Evolutionary conservation across 257 asterid genomes (phyloP).

Genomic region (Nicotiana undulata): DNA sequence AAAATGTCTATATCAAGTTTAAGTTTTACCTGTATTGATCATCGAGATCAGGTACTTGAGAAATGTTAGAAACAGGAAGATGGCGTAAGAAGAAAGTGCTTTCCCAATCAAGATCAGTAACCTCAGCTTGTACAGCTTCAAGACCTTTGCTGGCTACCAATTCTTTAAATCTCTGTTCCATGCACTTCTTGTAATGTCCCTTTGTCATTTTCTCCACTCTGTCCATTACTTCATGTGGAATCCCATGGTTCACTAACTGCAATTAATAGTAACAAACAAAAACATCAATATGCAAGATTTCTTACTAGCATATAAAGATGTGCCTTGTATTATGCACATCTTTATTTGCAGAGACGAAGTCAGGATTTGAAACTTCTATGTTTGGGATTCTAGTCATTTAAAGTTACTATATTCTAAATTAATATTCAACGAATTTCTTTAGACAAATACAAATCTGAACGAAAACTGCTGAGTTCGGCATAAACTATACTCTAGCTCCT

Average conservation of each 20-base stretch:
- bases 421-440: too few species aligned
- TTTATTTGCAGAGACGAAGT: too few species aligned
- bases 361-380: too few species aligned
- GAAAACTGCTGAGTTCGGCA: too few species aligned
- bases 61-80: conserved; percentile 11
- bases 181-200: conserved; percentile 47
- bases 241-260: conserved; percentile 61
- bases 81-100: conserved; percentile 13
- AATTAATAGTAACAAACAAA: background rate
- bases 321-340: too few species aligned
- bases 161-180: conserved; percentile 45
- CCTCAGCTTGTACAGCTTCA: conserved; percentile 21
- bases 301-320: too few species aligned
- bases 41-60: conserved; percentile 11
- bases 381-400: too few species aligned
- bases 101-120: conserved; percentile 50
- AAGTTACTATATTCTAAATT: too few species aligned
- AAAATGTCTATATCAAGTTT: too few species aligned
- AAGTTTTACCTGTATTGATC: conserved; percentile 11
- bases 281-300: background rate
- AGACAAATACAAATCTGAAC: too few species aligned
- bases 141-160: conserved; percentile 29
- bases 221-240: conserved; percentile 50
- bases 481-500: too few species aligned
- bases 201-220: conserved; percentile 49